Percentiles rank a stretch among this genome's conserved stretches.
Evolutionary conservation across 1,139 yeast species (phyloP).

Genomic region (Scheffersomyces stambukii): DNA sequence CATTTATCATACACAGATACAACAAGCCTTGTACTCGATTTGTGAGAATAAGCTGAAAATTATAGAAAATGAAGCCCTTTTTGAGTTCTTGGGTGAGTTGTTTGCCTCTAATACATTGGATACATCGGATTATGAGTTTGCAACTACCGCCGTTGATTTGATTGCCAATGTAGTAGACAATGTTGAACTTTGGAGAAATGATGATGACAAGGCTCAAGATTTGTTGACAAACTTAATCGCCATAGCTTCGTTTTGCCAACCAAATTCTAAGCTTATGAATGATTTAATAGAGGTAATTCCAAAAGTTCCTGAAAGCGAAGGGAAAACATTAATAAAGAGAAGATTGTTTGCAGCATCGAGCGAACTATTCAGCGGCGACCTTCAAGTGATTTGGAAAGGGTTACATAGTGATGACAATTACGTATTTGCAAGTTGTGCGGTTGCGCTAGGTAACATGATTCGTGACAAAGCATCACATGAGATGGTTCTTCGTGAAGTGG

Average conservation of each 20-base stretch:
- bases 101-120: conserved; percentile 1
- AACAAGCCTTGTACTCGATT: conserved; percentile 3
- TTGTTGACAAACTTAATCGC: conserved; percentile 13
- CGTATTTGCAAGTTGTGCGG: conserved; percentile 24
- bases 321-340: no score
- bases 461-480: conserved; percentile 15
- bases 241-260: conserved; percentile 16
- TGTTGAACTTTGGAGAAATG: conserved; percentile 6
- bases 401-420: conserved; percentile 28
- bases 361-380: no score
- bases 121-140: conserved; percentile 4
- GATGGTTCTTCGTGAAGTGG: conserved; percentile 13
- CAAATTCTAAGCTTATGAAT: conserved; percentile 7
- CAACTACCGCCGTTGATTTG: conserved; percentile 2
- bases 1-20: conserved; percentile 4
- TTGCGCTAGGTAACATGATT: conserved; percentile 36
- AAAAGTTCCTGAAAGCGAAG: neutral
- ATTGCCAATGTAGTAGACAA: conserved; percentile 8
- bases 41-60: no score
- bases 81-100: conserved; percentile 8
- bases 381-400: no score
- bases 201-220: conserved; percentile 13
- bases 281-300: conserved; percentile 9
- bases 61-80: conserved; percentile 4
- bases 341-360: conserved; percentile 26